A percentile compares a stretch with the other conserved stretches of the same genome.
Conservation (phyloP, 371 early-diverging fungal genomes). For the Entomophthora muscae region DNA sequence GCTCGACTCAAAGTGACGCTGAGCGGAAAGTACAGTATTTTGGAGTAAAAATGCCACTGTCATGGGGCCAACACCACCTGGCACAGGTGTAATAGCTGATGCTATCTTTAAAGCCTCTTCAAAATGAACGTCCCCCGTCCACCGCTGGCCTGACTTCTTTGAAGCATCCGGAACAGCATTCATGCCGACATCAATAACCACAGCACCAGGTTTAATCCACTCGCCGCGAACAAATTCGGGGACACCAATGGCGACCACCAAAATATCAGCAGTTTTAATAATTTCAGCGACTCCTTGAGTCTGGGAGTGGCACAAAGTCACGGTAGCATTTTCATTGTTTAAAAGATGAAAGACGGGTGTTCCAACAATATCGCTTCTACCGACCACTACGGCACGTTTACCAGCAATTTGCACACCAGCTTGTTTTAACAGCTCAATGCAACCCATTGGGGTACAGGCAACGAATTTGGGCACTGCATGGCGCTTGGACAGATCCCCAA, state of each 20-base stretch:
- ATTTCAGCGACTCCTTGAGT: constrained; percentile 51
- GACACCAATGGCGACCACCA: constrained; percentile 75
- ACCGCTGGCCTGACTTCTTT: constrained; percentile 70
- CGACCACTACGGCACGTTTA: constrained; percentile 75
- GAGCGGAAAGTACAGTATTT: constrained; percentile 62
- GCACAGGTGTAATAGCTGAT: constrained; percentile 77
- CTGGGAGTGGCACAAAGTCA: constrained; percentile 77
- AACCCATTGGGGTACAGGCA: constrained; percentile 89
- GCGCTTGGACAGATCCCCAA: constrained; percentile 73
- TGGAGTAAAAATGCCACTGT: constrained; percentile 88
- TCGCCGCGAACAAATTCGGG: constrained; percentile 62
- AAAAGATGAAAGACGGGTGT: constrained; percentile 73
- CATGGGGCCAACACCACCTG: constrained; percentile 95
- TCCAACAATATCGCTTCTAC: constrained; percentile 91
- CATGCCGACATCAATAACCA: constrained; percentile 90
- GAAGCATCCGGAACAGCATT: constrained; percentile 66
- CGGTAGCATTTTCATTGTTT: constrained; percentile 62
- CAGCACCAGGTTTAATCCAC: constrained; percentile 81
- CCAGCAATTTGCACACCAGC: constrained; percentile 50
- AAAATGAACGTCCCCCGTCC: constrained; percentile 88
- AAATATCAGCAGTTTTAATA: constrained; percentile 61
- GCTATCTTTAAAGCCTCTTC: constrained; percentile 44
- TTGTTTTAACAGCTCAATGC: constrained; percentile 60
- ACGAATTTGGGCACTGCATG: constrained; percentile 55
- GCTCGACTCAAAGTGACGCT: constrained; percentile 40